Base-by-base conservation (phyloP, 2,329 filamentous ascomycete genomes). In the Penicillium verrucosum region DNA sequence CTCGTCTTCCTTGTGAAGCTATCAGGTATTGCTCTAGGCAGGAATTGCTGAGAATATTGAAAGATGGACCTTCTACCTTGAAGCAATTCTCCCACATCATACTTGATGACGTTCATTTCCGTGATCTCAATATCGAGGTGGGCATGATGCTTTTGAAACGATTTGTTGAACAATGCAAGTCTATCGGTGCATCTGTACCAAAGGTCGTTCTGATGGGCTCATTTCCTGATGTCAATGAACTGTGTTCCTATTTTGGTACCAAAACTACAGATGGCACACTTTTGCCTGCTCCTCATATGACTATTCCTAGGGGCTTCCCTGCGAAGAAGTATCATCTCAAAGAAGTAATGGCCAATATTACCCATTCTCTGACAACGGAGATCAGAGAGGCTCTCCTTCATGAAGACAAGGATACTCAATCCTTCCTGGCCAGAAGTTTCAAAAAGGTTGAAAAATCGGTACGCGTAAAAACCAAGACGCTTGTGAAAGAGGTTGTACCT, bases 91-190 rank as follows among this genome's bases (percentile, higher is more conserved):
- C 79, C 4, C 79, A 82, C 60, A 67, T 82, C 18, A 63, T 82
- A 40, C 75, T 83, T 54, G 80, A 83, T 60, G 81, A 82, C 65
- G 78, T 81, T 18, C 78, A 81, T 58, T 78, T 80, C 58, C 73
- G 78, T 53, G 75, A 76, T 62, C 67, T 78, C 18, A 61, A 70
- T 11, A 76, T 78, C 30, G 79, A 81, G 54, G 75, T 80, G 57
- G 66, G 80, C 27, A 70, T 82, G 63, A 72, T 79, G 34, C 62
- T 77, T 12, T 60, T 81, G 48, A 81, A 78, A 62, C 73, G 73
- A 42, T 69, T 69, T 14, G 68, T 80, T 37, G 62, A 67, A n/a
- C 57, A 68, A n/a, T 70, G 77, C 51, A 63, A 63, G 58, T 57
- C 53, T 27, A 60, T 56, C 11, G 70, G 73, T 5, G 68, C 70